Evolutionary conservation across 164 flowering plant species (phyloP).

Genomic region (Aristolochia contorta): DNA sequence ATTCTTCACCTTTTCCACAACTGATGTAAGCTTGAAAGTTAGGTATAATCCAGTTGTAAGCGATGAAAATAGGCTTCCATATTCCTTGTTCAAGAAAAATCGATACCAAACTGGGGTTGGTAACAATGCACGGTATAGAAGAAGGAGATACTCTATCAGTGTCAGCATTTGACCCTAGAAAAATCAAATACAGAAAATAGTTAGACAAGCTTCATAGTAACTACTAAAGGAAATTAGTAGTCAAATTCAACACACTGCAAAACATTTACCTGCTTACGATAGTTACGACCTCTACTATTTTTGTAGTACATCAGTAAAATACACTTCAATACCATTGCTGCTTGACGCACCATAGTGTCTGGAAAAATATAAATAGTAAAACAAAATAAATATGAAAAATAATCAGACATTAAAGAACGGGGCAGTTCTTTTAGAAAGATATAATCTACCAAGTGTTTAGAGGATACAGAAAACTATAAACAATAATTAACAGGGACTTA

Average conservation of each 20-base stretch:
- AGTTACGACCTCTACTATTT: constrained; percentile 83
- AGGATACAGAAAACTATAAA: too few species aligned
- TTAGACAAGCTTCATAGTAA: too few species aligned
- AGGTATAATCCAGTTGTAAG: constrained; percentile 92
- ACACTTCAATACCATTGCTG: constrained; percentile 78
- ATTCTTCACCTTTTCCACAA: constrained; percentile 80
- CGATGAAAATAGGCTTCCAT: constrained; percentile 97
- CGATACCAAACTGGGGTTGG: constrained; percentile 99
- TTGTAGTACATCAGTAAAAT: constrained; percentile 73
- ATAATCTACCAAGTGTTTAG: too few species aligned
- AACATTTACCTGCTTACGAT: constrained; percentile 70
- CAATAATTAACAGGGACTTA: too few species aligned
- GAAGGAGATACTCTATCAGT: constrained; percentile 77
- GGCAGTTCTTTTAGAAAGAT: not conserved
- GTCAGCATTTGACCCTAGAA: constrained; percentile 95
- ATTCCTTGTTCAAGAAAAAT: constrained; percentile 95
- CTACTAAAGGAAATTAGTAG: too few species aligned
- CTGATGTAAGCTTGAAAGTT: constrained; percentile 94
- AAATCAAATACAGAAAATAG: not conserved
- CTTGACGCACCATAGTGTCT: constrained; percentile 95
- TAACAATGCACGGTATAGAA: constrained; percentile 85
- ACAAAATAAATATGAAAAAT: not conserved
- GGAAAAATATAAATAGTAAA: constrained; percentile 14
- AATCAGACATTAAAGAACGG: not conserved
- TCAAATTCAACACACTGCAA: too few species aligned